Percentiles rank a stretch among this genome's conserved stretches.
phyloP scores from a whole-genome alignment of 768 basidiomycete species.

The Lentinula aciculospora region DNA sequence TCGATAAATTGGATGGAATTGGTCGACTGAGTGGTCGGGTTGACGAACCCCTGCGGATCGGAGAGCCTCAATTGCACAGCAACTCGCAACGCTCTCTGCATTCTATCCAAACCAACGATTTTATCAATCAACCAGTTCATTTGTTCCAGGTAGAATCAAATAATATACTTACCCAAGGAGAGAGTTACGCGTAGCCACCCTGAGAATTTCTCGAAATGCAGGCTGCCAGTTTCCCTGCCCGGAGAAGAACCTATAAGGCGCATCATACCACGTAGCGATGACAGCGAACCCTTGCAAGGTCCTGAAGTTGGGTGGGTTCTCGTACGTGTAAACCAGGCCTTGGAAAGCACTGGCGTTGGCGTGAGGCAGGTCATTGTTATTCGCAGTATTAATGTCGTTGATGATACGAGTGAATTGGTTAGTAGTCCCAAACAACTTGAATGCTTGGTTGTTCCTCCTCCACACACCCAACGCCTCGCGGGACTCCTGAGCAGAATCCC shows the following conservation, averaged over 20 bases:
- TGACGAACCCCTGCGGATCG: slow-evolving; percentile 2
- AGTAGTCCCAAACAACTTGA: not conserved
- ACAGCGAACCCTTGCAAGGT: not conserved
- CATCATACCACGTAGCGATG: slow-evolving; percentile 2
- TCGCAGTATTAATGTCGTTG: not conserved
- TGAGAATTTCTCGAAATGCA: not conserved
- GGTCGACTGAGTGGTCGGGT: not conserved
- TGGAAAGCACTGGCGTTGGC: not conserved
- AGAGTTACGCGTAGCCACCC: not conserved
- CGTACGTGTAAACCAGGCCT: slow-evolving; percentile 3
- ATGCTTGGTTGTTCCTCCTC: not conserved
- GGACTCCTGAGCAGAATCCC: not conserved
- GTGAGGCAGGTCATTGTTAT: not conserved
- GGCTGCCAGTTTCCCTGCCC: not conserved
- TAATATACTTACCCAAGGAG: not conserved
- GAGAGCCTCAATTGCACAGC: not conserved
- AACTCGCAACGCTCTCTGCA: not conserved
- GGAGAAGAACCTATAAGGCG: not conserved
- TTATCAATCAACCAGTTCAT: not conserved
- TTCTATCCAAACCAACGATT: not conserved
- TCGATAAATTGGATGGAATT: slow-evolving; percentile 3
- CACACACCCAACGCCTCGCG: not conserved
- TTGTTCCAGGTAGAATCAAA: not conserved
- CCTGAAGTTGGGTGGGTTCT: not conserved
- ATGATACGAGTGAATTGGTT: not conserved